Conservation (phyloP, 2,329 filamentous ascomycete species). For the Colletotrichum sp. region DNA sequence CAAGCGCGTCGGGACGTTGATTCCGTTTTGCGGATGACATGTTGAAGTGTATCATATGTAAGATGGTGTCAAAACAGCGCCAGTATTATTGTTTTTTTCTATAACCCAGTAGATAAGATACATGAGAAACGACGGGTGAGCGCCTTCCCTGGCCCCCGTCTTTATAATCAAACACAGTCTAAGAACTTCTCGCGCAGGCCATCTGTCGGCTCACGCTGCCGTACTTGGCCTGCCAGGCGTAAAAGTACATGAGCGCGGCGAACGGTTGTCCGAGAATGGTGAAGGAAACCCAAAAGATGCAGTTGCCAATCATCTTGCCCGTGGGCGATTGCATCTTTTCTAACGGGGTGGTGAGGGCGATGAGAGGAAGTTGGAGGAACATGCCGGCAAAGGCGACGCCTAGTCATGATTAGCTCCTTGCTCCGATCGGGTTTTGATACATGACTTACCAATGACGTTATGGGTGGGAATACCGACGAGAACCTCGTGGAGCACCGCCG, state of each 20-base stretch:
- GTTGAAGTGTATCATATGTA: not conserved
- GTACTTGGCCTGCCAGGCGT: slow-evolving; percentile 98
- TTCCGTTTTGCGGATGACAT: slow-evolving; percentile 65
- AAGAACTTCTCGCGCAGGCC: slow-evolving; percentile 1
- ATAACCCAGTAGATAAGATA: not conserved
- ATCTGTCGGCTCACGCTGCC: slow-evolving; percentile 71
- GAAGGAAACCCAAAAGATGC: slow-evolving; percentile 96
- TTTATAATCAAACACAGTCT: not conserved
- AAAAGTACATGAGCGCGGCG: slow-evolving; percentile 92
- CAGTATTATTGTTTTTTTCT: not conserved
- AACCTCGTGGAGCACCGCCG: slow-evolving; percentile 88
- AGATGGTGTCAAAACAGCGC: not conserved
- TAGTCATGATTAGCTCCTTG: slow-evolving; percentile 31
- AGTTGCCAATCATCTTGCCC: slow-evolving; percentile 85
- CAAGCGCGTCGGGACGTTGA: slow-evolving; percentile 73
- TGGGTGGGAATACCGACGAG: slow-evolving; percentile 94
- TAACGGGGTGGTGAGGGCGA: slow-evolving; percentile 78
- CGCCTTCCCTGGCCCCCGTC: not conserved
- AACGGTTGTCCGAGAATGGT: slow-evolving; percentile 95
- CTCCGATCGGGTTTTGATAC: too few species aligned
- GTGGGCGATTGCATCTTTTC: slow-evolving; percentile 79
- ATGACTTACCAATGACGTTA: slow-evolving; percentile 77
- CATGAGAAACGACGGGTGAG: not conserved
- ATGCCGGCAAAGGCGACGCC: slow-evolving; percentile 94
- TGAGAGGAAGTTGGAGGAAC: slow-evolving; percentile 90